Base-by-base conservation (phyloP, 768 basidiomycete species). In the Amylocystis lapponica region DNA sequence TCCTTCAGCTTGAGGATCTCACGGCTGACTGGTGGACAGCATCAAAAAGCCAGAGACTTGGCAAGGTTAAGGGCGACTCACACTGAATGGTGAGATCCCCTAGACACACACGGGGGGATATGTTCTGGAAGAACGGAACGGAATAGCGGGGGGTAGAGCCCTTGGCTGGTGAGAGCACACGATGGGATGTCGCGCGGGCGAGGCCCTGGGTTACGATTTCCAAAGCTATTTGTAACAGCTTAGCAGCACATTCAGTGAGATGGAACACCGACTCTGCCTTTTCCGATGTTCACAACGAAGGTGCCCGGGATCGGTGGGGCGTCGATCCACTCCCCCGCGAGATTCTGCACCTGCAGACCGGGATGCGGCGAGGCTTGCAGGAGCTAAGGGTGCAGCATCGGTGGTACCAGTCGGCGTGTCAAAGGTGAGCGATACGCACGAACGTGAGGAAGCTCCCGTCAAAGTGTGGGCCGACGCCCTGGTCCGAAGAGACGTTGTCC, bases 391-490 rank as follows among this genome's bases (percentile, higher is more conserved):
- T n/a, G n/a, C n/a, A n/a, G n/a, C n/a, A n/a, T 39, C 19, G 4
- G 33, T 8, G 21, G 17, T 19, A 19, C 14, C 14, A 34, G 9
- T 14, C 8, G 14, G 14, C 10, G 10, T 30, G 29, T n/a, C 10
- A 30, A n/a, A 30, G 10, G 33, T 1, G 17, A 4, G 11, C 2
- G 12, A 5, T 2, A 62, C 76, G 35, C 45, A 88, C 87, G 59
- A 90, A 81, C 11, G 87, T 90, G 49, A 89, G 60, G 66, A 90
- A 89, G 0, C 86, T 83, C 0, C 80, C 82, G 45, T 90, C 89
- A 45, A 80, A 89, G 61, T 90, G 88, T 10, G 89, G 85, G 0
- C 88, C 89, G 6, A 91, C 88, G 13, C 89, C 88, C 60, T 91
- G 88, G 43, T 75, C 71, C 17, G 20, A 36, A 21, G n/a, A 10